Evolutionary conservation across 2,329 filamentous ascomycete genomes (phyloP), one percentile per base, ranked within the genome.

Genomic region (Claviceps africana): DNA sequence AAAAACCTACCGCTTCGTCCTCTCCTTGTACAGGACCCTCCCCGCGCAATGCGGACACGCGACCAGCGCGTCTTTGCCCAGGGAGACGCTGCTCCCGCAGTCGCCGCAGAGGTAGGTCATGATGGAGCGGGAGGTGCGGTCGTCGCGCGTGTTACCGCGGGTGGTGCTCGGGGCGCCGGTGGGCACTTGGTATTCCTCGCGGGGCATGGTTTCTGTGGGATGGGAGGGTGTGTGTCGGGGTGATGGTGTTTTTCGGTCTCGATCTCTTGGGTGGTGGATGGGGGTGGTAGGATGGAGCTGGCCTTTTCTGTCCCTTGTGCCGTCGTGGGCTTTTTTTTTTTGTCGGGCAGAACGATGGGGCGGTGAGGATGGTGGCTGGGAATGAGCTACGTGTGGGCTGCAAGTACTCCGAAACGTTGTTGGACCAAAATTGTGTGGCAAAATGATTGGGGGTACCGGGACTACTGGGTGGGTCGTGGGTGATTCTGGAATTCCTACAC

Each of bases 11-110:
- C 93, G 82, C 77, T 95, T 96, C 45, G 93, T 98, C 65, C 93
- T 75, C 79, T 96, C 88, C 80, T 98, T 98, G 72, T 97, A 97
- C 59, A 98, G 72, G 56, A 98, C 89, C 58, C 93, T 83, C 64
- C 95, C 93, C 8, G 93, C 93, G 68, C 93, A 98, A 56, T 71
- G 68, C 53, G 68, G 66, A 58, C 69, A 70, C 22, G 69, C 69
- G 48, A 71, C 68, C n/a, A 80, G 74, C 48, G 77, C 77, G 54
- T 72, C 71, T 62, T 69, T 68, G 54, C 61, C 60, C 57, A 71
- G 67, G 52, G 65, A 65, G 55, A 68, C 66, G 62, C 61, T 64
- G 51, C 65, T 65, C 48, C 70, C 69, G 63, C 71, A 72, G 65
- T 72, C 70, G 57, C 70, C 70, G 63, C 69, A 72, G 48, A 69